Evolutionary conservation across 495 filamentous ascomycete genomes (phyloP), one percentile per base, ranked within the genome.

Genomic region (Penicillium paxilli): DNA sequence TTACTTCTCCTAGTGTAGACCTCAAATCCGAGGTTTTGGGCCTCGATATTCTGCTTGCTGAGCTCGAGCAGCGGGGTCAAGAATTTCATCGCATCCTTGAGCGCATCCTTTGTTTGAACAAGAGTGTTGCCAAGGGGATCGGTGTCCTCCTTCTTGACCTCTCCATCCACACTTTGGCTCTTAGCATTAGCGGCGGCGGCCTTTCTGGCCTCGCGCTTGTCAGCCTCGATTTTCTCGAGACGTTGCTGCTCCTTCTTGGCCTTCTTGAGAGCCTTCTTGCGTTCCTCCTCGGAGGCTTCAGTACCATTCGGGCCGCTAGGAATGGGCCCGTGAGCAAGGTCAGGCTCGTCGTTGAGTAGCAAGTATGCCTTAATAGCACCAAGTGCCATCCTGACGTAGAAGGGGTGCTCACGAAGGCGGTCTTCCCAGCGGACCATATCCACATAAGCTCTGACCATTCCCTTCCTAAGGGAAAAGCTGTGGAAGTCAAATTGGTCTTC

Each of bases 401-500:
- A 96, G 7, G 94, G 93, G 64, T 99, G 94, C 54, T 92, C 88
- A 21, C 92, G 84, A 28, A 98, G 71, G 49, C 82, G 80, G 60
- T 99, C 92, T 63, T 98, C 93, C 94, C 94, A 99, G 54, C 89
- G 84, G 21, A 98, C 77, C 91, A 98, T 96, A 56, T 96, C 91
- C 17, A 98, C 77, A 64, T 99, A 99, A 0, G 95, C 90, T 42
- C 94, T 78, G 53, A 98, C 89, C 78, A 96, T 93, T 5, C 95
- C 94, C 71, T 98, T 98, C 9, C 92, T 80, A 6, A 98, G 77
- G 7, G 92, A 97, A 74, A 98, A 99, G 69, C 84, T 89, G 74
- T 99, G 94, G 79, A 99, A 99, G 66, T 99, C 94, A 62, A 96
- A 97, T 62, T 99, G 94, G 60, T 99, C 94, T 59, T 99, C 94